Evolutionary conservation across 2,329 filamentous ascomycete genomes (phyloP).

Genomic region (Didymellaceae sp.): DNA sequence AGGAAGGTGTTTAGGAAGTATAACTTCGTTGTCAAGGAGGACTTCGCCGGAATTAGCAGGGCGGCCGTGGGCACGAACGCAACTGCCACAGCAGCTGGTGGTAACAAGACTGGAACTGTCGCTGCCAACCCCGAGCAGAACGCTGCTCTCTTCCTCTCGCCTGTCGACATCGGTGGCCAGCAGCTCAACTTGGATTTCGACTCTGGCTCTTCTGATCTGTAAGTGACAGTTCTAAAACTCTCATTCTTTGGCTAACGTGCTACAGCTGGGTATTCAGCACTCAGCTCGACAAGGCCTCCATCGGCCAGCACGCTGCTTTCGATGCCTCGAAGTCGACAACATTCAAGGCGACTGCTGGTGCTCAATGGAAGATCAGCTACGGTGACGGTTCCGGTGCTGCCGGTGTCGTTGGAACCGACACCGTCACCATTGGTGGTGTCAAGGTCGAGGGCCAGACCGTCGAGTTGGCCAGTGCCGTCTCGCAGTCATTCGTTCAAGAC

Average conservation of each 20-base stretch:
- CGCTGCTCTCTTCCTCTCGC: slow-evolving; percentile 73
- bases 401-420: slow-evolving; percentile 72
- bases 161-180: slow-evolving; percentile 73
- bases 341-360: slow-evolving; percentile 57
- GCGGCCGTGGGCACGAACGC: slow-evolving; percentile 53
- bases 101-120: slow-evolving; percentile 62
- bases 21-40: slow-evolving; percentile 50
- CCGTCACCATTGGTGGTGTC: slow-evolving; percentile 70
- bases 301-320: slow-evolving; percentile 62
- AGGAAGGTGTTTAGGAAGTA: slow-evolving; percentile 73
- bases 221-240: slow-evolving; percentile 34
- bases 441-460: slow-evolving; percentile 68
- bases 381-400: slow-evolving; percentile 69
- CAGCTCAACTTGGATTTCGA: slow-evolving; percentile 74
- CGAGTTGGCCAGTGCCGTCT: slow-evolving; percentile 68
- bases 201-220: slow-evolving; percentile 76
- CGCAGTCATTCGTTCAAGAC: slow-evolving; percentile 64
- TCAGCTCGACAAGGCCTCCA: slow-evolving; percentile 55
- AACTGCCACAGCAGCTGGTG: slow-evolving; percentile 35
- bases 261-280: slow-evolving; percentile 73
- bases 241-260: slow-evolving; percentile 17
- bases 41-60: slow-evolving; percentile 29
- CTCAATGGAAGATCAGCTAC: slow-evolving; percentile 70
- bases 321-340: slow-evolving; percentile 60
- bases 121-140: slow-evolving; percentile 68